Conservation (phyloP, 176 grass and related monocot genomes). For the Zea mays region Zm-B73-REFERENCE-NAM-5.0 NC_050105.1:123388501-123389000, state of each 20-base stretch:
- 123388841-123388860: slow-evolving; percentile 67
- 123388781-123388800: neutral
- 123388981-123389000: no score
- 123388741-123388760: neutral
- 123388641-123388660: neutral
- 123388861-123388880: slow-evolving; percentile 70
- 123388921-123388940: no score
- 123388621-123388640: neutral
- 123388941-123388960: neutral
- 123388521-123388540: neutral
- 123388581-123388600: neutral
- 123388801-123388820: slow-evolving; percentile 35
- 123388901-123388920: slow-evolving; percentile 48
- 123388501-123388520: neutral
- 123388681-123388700: slow-evolving; percentile 8
- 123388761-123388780: slow-evolving; percentile 1
- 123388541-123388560: neutral
- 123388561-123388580: neutral
- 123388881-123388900: slow-evolving; percentile 67
- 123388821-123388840: slow-evolving; percentile 78
- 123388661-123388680: neutral
- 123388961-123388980: no score
- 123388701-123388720: neutral
- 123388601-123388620: neutral
- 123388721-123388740: neutral